A percentile compares a stretch with the other conserved stretches of the same genome.
Conservation (phyloP, 2,329 filamentous ascomycete genomes). For the Chaetomium olivaceum region DNA sequence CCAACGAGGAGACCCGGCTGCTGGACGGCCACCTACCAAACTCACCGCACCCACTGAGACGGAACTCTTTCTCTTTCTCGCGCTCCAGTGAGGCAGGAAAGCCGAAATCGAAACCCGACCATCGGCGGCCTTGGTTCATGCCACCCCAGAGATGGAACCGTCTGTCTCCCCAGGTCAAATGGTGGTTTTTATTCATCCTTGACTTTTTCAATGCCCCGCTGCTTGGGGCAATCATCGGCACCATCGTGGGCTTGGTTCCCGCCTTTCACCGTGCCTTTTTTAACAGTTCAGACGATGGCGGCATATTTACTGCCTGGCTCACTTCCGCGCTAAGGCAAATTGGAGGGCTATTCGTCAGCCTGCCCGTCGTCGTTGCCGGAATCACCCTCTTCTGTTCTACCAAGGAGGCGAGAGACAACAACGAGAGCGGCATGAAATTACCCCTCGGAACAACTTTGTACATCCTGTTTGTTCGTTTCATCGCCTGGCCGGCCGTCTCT, state of each 20-base stretch:
- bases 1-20: constrained; percentile 26
- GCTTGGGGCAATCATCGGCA: constrained; percentile 60
- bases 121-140: constrained; percentile 25
- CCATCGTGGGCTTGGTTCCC: constrained; percentile 60
- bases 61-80: constrained; percentile 12
- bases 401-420: constrained; percentile 48
- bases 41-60: constrained; percentile 8
- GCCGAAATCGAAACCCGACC: constrained; percentile 2
- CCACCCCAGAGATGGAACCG: constrained; percentile 20
- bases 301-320: constrained; percentile 67
- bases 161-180: constrained; percentile 24
- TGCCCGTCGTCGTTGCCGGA: constrained; percentile 67
- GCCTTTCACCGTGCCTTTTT: constrained; percentile 64
- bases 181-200: constrained; percentile 30
- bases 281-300: constrained; percentile 55
- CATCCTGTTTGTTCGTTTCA: constrained; percentile 57
- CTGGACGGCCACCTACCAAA: constrained; percentile 11
- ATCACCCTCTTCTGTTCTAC: constrained; percentile 63
- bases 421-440: constrained; percentile 42
- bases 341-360: constrained; percentile 62
- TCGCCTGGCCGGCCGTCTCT: constrained; percentile 60
- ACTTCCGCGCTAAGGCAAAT: constrained; percentile 62
- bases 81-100: not conserved
- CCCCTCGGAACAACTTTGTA: constrained; percentile 52
- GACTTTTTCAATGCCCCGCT: constrained; percentile 62